Percentiles rank a stretch among this genome's conserved stretches.
These are phyloP conservation scores for Ophiosphaerella herpotricha DNA, from an alignment of 2,329 filamentous ascomycete genomes.

Conservation along the genomic window DNA sequence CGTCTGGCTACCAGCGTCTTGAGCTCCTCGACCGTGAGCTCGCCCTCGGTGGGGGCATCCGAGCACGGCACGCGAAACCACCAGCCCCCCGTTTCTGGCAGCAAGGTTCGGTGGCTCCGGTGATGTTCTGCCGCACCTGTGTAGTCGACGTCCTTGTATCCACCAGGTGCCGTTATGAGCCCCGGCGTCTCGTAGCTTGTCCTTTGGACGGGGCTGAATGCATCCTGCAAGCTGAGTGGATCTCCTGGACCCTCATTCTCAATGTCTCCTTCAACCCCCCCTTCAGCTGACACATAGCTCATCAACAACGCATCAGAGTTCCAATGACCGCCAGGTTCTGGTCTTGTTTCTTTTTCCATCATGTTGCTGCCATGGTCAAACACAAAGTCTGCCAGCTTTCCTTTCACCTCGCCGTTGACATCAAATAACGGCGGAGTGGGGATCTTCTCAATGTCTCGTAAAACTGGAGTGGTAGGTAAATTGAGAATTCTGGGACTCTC, in stretches of 20 bases:
- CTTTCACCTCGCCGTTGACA: constrained; percentile 27
- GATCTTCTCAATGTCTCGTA: constrained; percentile 32
- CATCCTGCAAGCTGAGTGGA: not conserved
- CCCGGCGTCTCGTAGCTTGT: constrained; percentile 8
- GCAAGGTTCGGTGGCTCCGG: constrained; percentile 3
- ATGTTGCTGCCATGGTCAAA: constrained; percentile 26
- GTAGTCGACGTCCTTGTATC: constrained; percentile 12
- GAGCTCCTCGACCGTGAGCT: constrained; percentile 8
- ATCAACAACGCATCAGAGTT: constrained; percentile 45
- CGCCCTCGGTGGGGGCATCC: constrained; percentile 6
- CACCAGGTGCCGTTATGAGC: constrained; percentile 5
- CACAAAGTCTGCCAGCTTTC: constrained; percentile 40
- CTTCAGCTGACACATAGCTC: constrained; percentile 26
- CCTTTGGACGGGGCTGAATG: not conserved
- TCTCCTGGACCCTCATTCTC: constrained; percentile 34
- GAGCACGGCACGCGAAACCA: constrained; percentile 19
- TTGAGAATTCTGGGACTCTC: not conserved
- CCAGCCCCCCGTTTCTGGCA: constrained; percentile 3
- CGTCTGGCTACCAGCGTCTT: constrained; percentile 31
- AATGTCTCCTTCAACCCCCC: constrained; percentile 11
- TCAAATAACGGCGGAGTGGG: constrained; percentile 34
- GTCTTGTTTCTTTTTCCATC: constrained; percentile 13
- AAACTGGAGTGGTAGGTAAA: constrained; percentile 7
- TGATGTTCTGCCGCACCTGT: not conserved
- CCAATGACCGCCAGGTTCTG: constrained; percentile 32